Evolutionary conservation across 31 red algal species (phyloP).

Genomic region (Endocladia muricata): DNA sequence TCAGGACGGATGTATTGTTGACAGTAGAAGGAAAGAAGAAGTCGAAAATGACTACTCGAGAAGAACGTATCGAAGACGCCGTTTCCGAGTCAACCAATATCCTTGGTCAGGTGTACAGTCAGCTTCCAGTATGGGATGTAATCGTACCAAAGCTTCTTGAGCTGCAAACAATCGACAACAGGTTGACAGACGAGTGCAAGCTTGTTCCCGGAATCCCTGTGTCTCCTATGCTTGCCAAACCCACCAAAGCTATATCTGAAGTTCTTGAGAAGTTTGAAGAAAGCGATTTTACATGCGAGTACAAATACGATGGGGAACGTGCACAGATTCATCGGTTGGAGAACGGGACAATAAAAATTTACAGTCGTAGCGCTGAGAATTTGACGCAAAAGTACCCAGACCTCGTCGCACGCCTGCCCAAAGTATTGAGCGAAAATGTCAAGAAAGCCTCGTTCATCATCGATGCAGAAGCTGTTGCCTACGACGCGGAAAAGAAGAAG

Average conservation of each 20-base stretch:
- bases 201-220: constrained; percentile 93
- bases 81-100: constrained; percentile 47
- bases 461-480: constrained; percentile 95
- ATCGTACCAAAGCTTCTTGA: constrained; percentile 76
- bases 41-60: constrained; percentile 39
- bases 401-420: constrained; percentile 37
- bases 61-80: constrained; percentile 48
- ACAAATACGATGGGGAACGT: constrained; percentile 99
- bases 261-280: constrained; percentile 86
- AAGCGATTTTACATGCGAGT: constrained; percentile 89
- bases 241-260: constrained; percentile 84
- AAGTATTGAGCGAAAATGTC: constrained; percentile 34
- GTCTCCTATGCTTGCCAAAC: constrained; percentile 98
- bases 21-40: constrained; percentile 64
- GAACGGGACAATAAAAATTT: constrained; percentile 87
- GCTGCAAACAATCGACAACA: constrained; percentile 50
- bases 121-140: constrained; percentile 87
- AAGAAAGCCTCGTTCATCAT: constrained; percentile 76
- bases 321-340: constrained; percentile 91
- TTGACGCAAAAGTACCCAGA: constrained; percentile 97
- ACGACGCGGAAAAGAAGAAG: constrained; percentile 61
- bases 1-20: constrained; percentile 26
- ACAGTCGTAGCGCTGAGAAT: constrained; percentile 87
- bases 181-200: constrained; percentile 67
- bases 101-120: constrained; percentile 67